Evolutionary conservation across 257 asterid genomes (phyloP).

Genomic region (Petrea volubilis): DNA sequence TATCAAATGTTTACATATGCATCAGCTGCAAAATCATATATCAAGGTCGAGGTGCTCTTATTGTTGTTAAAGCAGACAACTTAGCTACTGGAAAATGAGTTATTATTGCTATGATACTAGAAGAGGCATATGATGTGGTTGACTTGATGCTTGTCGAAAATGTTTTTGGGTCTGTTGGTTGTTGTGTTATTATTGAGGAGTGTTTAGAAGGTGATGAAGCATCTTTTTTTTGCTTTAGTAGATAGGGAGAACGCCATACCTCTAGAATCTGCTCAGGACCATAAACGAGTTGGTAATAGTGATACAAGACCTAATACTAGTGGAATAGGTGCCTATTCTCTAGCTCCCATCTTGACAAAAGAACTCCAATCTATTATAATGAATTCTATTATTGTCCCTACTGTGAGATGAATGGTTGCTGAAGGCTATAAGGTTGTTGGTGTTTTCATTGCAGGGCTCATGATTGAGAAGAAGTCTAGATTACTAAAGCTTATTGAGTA

Average conservation of each 20-base stretch:
- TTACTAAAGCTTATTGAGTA: constrained; percentile 91
- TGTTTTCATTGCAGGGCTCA: constrained; percentile 87
- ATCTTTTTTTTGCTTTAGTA: constrained; percentile 85
- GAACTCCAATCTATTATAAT: constrained; percentile 74
- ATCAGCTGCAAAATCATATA: constrained; percentile 68
- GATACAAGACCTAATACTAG: constrained; percentile 95
- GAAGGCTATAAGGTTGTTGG: constrained; percentile 96
- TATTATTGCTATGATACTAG: constrained; percentile 72
- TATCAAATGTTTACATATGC: constrained; percentile 74
- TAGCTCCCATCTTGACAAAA: constrained; percentile 86
- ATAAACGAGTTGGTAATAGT: constrained; percentile 93
- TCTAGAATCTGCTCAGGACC: constrained; percentile 95
- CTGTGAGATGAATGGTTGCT: constrained; percentile 87
- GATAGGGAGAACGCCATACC: constrained; percentile 94
- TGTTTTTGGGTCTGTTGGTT: constrained; percentile 80
- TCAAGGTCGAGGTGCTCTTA: constrained; percentile 77
- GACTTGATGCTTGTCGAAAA: constrained; percentile 87
- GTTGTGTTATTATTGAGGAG: constrained; percentile 77
- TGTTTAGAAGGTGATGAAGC: constrained; percentile 95
- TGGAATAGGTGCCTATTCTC: constrained; percentile 99
- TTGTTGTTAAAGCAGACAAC: constrained; percentile 91
- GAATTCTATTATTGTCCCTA: constrained; percentile 83
- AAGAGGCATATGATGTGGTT: constrained; percentile 83
- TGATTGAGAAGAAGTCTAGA: constrained; percentile 90
- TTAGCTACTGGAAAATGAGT: constrained; percentile 98